Evolutionary conservation across 441 rosid genomes (phyloP).

Genomic region (Erysimum cheiri): DNA sequence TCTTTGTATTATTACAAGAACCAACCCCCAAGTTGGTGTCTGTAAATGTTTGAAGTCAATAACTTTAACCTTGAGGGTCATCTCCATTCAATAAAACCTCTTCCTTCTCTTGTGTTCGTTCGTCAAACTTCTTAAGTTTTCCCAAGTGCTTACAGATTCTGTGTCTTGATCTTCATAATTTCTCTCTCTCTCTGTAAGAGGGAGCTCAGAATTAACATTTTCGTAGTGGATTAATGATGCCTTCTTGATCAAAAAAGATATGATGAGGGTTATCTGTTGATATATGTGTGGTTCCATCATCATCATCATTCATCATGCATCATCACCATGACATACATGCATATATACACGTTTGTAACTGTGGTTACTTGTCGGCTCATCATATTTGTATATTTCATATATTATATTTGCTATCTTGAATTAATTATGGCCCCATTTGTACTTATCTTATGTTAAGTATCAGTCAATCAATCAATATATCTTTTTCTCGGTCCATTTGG

Average conservation of each 20-base stretch:
- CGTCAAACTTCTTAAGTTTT: not conserved
- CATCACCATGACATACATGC: not conserved
- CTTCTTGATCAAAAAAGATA: not conserved
- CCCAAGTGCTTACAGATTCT: not conserved
- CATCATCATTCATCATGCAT: constrained; percentile 1
- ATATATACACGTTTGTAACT: constrained; percentile 10
- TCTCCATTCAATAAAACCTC: not conserved
- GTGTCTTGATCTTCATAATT: not conserved
- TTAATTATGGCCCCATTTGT: constrained; percentile 25
- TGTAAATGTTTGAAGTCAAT: constrained; percentile 22
- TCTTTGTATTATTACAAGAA: constrained; percentile 18
- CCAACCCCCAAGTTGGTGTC: constrained; percentile 34
- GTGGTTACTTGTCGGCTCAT: constrained; percentile 27
- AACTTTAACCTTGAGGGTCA: constrained; percentile 3
- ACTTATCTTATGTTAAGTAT: constrained; percentile 29
- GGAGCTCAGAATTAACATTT: not conserved
- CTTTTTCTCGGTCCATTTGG: not conserved
- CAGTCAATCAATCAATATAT: constrained; percentile 19
- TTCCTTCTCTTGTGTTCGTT: not conserved
- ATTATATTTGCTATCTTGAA: constrained; percentile 1
- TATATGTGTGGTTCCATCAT: constrained; percentile 28
- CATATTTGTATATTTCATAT: not conserved
- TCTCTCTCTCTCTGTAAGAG: constrained; percentile 13
- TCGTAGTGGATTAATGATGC: not conserved
- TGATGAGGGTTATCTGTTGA: not conserved